These are phyloP conservation scores for Asterochloris erici DNA, from an alignment of 139 green algal genomes.

Conservation along the genomic window DNA sequence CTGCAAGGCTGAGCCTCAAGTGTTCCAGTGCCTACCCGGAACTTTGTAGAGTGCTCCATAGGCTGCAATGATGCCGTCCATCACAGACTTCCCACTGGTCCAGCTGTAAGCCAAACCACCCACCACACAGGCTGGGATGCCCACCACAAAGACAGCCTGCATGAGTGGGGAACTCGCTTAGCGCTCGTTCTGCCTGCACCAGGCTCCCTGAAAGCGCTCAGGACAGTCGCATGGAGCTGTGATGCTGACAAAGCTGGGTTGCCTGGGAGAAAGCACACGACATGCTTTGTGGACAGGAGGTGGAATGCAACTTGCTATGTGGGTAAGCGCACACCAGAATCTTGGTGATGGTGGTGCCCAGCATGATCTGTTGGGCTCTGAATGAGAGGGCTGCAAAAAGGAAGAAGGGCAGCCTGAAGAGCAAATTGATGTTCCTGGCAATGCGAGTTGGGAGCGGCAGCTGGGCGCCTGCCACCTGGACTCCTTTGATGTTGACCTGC, in stretches of 20 bases:
- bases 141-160: constrained; percentile 21
- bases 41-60: constrained; percentile 39
- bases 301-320: no score
- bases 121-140: constrained; percentile 20
- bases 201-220: no score
- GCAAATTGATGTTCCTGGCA: no score
- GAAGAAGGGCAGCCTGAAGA: neutral
- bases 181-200: no score
- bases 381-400: constrained; percentile 6
- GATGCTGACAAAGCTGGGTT: no score
- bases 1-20: neutral
- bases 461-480: no score
- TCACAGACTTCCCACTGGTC: constrained; percentile 20
- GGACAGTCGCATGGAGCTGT: no score
- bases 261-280: no score
- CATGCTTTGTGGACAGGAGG: no score
- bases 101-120: constrained; percentile 25
- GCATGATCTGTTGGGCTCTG: constrained; percentile 22
- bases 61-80: constrained; percentile 18
- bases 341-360: constrained; percentile 16
- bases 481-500: no score
- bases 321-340: neutral
- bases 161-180: no score
- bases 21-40: constrained; percentile 9
- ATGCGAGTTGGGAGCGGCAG: no score